phyloP scores from a whole-genome alignment of 2,329 filamentous ascomycete genomes.

The Cytospora paraplurivora region DNA sequence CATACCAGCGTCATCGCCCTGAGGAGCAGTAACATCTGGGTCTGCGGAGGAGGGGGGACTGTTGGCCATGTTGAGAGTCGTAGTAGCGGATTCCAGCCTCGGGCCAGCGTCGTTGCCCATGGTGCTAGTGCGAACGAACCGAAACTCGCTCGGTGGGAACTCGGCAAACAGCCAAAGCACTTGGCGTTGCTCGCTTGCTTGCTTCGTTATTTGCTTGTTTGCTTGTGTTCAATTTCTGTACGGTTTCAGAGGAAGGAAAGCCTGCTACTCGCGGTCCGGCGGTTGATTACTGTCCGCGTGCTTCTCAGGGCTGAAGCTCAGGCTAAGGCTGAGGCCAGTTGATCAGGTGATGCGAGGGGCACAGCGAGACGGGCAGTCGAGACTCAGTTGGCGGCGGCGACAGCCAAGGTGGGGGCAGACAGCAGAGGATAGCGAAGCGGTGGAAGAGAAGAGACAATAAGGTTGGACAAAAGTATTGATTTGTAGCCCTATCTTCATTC shows the following conservation, averaged over 20 bases:
- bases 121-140: neutral
- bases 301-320: neutral
- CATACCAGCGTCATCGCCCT: conserved; percentile 29
- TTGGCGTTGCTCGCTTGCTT: neutral
- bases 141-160: neutral
- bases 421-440: neutral
- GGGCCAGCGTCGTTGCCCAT: conserved; percentile 29
- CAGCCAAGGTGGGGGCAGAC: neutral
- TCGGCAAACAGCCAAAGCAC: conserved; percentile 3
- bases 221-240: neutral
- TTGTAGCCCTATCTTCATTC: conserved; percentile 17
- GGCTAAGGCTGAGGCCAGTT: neutral
- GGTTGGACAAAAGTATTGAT: conserved; percentile 5
- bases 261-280: neutral
- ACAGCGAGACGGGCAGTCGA: conserved; percentile 1
- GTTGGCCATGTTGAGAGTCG: conserved; percentile 20
- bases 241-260: neutral
- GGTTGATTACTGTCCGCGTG: neutral
- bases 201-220: neutral
- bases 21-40: conserved; percentile 19
- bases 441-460: conserved; percentile 10
- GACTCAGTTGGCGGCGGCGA: conserved; percentile 12
- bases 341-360: neutral
- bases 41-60: conserved; percentile 24
- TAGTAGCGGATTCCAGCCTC: conserved; percentile 25